Percentiles rank a stretch among this genome's conserved stretches.
These are phyloP conservation scores for Gloeostereum incarnatum DNA, from an alignment of 768 basidiomycete genomes.

Conservation along the genomic window DNA sequence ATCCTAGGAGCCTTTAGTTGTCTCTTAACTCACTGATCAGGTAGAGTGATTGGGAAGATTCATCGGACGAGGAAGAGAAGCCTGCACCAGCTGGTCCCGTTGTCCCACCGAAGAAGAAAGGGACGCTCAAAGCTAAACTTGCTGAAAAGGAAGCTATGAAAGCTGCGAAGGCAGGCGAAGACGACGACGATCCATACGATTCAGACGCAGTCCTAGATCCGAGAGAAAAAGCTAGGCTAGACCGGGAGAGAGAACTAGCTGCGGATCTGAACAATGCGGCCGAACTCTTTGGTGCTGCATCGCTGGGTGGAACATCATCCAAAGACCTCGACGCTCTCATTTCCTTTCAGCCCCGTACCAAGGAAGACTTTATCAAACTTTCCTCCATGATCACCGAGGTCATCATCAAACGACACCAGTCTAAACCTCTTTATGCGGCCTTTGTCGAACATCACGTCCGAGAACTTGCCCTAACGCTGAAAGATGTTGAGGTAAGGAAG, in stretches of 20 bases:
- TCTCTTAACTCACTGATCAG: constrained; percentile 7
- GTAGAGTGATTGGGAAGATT: constrained; percentile 94
- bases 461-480: constrained; percentile 66
- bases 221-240: constrained; percentile 62
- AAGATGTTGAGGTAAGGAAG: constrained; percentile 89
- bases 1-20: neutral
- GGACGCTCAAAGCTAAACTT: constrained; percentile 82
- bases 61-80: constrained; percentile 63
- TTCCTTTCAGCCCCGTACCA: constrained; percentile 75
- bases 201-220: constrained; percentile 77
- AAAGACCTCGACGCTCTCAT: constrained; percentile 64
- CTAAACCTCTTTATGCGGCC: constrained; percentile 71
- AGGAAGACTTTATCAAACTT: constrained; percentile 76
- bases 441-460: constrained; percentile 84
- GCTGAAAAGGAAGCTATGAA: constrained; percentile 86
- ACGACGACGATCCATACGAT: constrained; percentile 40
- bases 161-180: constrained; percentile 36
- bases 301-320: constrained; percentile 57
- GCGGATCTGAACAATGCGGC: constrained; percentile 83
- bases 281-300: constrained; percentile 67
- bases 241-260: constrained; percentile 76
- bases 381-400: constrained; percentile 67
- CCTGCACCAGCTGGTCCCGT: constrained; percentile 35
- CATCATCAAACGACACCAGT: constrained; percentile 70
- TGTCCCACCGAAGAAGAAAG: constrained; percentile 85